Conservation (phyloP, 495 filamentous ascomycete genomes). For the Articulospora tetracladia region DNA sequence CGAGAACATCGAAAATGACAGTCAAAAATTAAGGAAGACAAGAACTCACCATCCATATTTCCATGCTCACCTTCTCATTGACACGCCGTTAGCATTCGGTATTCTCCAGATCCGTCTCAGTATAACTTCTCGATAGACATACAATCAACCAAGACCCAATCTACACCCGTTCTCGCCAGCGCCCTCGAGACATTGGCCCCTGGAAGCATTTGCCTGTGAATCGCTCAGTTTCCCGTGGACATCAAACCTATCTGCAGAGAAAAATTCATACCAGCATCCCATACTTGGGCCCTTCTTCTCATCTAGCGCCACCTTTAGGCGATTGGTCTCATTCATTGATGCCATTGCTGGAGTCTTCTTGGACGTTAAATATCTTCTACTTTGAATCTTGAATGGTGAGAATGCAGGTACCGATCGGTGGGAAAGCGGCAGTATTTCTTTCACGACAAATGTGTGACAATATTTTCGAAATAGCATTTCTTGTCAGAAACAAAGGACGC, state of each 20-base stretch:
- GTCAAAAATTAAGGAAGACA: neutral
- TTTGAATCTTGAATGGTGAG: neutral
- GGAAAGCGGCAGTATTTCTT: too few species aligned
- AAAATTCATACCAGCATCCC: constrained; percentile 40
- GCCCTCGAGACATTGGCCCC: constrained; percentile 66
- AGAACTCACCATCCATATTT: constrained; percentile 63
- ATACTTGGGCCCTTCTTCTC: constrained; percentile 54
- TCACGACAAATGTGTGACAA: too few species aligned
- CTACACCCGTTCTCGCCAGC: constrained; percentile 62
- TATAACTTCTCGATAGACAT: constrained; percentile 41
- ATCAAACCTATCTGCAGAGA: too few species aligned
- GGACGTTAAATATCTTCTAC: neutral
- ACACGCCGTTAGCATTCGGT: neutral
- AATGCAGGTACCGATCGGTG: too few species aligned
- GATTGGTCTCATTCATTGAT: constrained; percentile 60
- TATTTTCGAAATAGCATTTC: too few species aligned
- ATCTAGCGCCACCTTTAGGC: constrained; percentile 54
- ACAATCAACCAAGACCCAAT: constrained; percentile 74
- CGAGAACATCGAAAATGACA: neutral
- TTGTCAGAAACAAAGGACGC: neutral
- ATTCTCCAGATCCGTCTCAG: neutral
- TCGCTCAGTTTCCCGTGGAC: neutral
- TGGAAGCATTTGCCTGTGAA: constrained; percentile 64
- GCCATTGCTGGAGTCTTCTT: neutral
- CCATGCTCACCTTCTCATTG: constrained; percentile 47